Conservation (phyloP, 352 stramenopile genomes). For the Phytophthora multivora region DNA sequence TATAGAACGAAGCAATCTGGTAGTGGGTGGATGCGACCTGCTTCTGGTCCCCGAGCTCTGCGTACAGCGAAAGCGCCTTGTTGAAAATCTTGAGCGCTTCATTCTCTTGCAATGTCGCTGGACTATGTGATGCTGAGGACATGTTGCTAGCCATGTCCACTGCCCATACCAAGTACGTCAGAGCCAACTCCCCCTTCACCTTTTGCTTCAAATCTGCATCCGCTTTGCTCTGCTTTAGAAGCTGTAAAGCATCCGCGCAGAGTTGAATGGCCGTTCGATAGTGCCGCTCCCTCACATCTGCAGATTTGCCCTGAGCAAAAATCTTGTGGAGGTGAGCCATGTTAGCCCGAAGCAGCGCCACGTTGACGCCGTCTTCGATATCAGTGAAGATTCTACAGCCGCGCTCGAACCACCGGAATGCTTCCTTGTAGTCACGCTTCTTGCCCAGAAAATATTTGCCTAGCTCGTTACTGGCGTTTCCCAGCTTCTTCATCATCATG, state of each 20-base stretch:
- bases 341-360: conserved; percentile 80
- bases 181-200: conserved; percentile 79
- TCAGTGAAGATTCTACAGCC: conserved; percentile 80
- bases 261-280: conserved; percentile 69
- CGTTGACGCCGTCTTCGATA: conserved; percentile 86
- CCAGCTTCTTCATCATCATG: conserved; percentile 86
- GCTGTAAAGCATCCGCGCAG: conserved; percentile 62
- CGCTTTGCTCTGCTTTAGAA: conserved; percentile 75
- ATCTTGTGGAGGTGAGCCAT: conserved; percentile 88
- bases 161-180: conserved; percentile 84
- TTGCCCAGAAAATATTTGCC: conserved; percentile 70
- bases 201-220: conserved; percentile 65
- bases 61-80: conserved; percentile 76
- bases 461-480: conserved; percentile 85
- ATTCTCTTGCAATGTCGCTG: conserved; percentile 45
- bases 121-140: conserved; percentile 5
- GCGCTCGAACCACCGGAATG: conserved; percentile 81
- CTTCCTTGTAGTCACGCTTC: conserved; percentile 51
- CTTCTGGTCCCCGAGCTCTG: conserved; percentile 70
- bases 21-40: conserved; percentile 84
- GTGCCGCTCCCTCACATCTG: conserved; percentile 45
- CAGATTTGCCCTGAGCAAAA: conserved; percentile 61
- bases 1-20: conserved; percentile 84
- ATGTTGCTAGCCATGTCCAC: conserved; percentile 57
- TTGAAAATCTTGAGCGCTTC: conserved; percentile 68